Base-by-base conservation (phyloP, 2,329 filamentous ascomycete species). In the Westerdykella aurantiaca region DNA sequence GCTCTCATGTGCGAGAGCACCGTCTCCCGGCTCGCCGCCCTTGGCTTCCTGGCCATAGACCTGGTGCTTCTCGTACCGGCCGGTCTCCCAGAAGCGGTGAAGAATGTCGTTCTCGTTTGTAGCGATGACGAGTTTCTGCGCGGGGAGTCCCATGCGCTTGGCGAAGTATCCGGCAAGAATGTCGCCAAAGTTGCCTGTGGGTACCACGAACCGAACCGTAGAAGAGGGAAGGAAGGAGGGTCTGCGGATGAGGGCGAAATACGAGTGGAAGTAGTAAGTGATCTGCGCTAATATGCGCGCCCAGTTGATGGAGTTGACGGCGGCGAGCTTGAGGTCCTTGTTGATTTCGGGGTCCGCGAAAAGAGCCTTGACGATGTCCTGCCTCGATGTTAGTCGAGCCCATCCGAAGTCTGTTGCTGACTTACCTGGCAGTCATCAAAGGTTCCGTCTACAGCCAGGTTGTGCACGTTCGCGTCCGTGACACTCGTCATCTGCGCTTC, bases 71-170 rank as follows among this genome's bases (percentile, higher is more conserved):
- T 93, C 87, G 71, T 97, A 97, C 53, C 78, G 78, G 33, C 91
- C 88, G 0, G 84, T 86, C 72, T 86, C 85, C 86, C 88, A 96
- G 78, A 98, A 98, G 29, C 93, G 82, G 69, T 97, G 81, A 10
- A 98, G 79, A 48, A 97, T 97, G 61, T 97, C 93, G 71, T 98
- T 98, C 71, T 94, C 90, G 68, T 97, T 97, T 41, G 91, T 97
- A 0, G 91, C 88, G 44, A 96, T 85, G 57, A 95, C 82, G 25
- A 98, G 81, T 72, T 91, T 95, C 50, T 93, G 85, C 3, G 84
- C 76, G 3, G 90, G 90, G 3, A 97, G 78, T 44, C 89, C 90
- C 88, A 95, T 95, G 56, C 82, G 78, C 56, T 85, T 84, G 16
- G 91, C 90, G 61, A 97, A 96, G 72, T 91, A 97, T 40, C 91